A percentile compares a stretch with the other conserved stretches of the same genome.
Evolutionary conservation across 176 grass and related monocot species (phyloP).

Genomic region (Eragrostis nindensis): DNA sequence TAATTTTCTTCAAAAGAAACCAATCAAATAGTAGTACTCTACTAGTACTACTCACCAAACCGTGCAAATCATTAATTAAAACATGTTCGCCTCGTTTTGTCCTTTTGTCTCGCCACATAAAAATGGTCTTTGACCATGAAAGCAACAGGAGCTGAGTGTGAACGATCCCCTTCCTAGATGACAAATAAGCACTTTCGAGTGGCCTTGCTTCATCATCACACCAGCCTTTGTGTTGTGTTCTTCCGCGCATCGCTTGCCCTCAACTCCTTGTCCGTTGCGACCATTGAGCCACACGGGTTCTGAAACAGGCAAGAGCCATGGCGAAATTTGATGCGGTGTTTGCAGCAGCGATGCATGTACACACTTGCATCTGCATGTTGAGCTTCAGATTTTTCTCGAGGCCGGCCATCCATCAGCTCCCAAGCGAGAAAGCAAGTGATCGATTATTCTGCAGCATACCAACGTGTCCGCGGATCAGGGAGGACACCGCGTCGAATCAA

Average conservation of each 20-base stretch:
- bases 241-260: neutral
- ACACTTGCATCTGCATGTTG: neutral
- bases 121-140: neutral
- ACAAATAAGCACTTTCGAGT: conserved; percentile 34
- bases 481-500: neutral
- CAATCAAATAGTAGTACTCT: too few relatives aligned
- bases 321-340: neutral
- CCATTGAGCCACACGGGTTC: neutral
- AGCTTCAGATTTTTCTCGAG: too few relatives aligned
- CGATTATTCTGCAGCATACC: neutral
- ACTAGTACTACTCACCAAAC: neutral
- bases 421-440: too few relatives aligned
- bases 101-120: neutral
- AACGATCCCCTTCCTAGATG: conserved; percentile 27
- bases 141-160: conserved; percentile 7
- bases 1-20: neutral
- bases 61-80: neutral
- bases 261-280: neutral
- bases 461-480: conserved; percentile 27
- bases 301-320: too few relatives aligned
- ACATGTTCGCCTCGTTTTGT: neutral
- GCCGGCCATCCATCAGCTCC: neutral
- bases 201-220: neutral
- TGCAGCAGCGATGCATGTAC: neutral
- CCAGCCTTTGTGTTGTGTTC: too few relatives aligned